Base-by-base conservation (phyloP, 768 basidiomycete species). In the Rhizopogon roseolus region DNA sequence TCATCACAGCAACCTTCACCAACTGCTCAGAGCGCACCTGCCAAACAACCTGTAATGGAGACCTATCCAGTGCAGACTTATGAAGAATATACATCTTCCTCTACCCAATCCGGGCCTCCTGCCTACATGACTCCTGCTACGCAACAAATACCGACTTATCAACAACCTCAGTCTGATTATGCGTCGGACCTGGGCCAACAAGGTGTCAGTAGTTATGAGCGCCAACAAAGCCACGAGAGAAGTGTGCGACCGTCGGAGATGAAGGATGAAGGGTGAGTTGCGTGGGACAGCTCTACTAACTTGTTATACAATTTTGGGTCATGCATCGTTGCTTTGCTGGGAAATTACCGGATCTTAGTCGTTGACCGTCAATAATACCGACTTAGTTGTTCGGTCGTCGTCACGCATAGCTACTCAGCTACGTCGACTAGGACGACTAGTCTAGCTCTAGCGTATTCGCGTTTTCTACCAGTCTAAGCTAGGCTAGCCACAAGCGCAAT, bases 191-290 rank as follows among this genome's bases (percentile, higher is more conserved):
- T 36, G 19, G 34, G 46, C 22, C 67, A 68, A 39, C 66, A 57
- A 29, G 66, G 54, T 22, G 72, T 75, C 14, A 73, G 74, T 25
- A 73, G 64, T 29, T 80, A 76, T 54, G 60, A 78, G 62, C 65
- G 69, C 71, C 28, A 69, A 46, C 74, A 25, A 70, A 72, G 49
- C 75, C 76, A 69, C 22, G 84, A 88, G 65, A 80, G 90, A 42
- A 84, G 81, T 34, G 73, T 93, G 14, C 80, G 90, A 34, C 90
- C 90, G 16, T 87, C 87, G 10, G 93, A 97, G 70, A 93, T 93
- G 91, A 93, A 93, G 70, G 95, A 97, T 62, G 94, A 96, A 89
- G 94, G 94, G 95, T 98, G 82, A 92, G 93, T 81, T 51, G 36
- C 39, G 22, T 48, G 19, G 55, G 8, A 22, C 10, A 29, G 6